Conservation (phyloP, 73 alveolate species). For the Tetrahymena borealis region DNA sequence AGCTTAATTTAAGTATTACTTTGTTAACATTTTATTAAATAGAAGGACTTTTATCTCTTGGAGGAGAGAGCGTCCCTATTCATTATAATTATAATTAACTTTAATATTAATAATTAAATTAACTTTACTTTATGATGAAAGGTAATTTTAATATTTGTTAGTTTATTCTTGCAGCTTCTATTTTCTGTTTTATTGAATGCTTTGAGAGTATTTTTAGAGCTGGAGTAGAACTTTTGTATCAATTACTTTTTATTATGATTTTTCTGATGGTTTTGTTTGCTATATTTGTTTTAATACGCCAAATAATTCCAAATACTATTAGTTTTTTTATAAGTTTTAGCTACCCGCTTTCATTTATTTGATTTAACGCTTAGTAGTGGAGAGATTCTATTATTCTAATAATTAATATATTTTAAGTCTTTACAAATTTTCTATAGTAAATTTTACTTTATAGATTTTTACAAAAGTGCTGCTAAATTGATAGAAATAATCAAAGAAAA, state of each 20-base stretch:
- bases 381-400: no score
- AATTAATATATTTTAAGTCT: no score
- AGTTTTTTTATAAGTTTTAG: no score
- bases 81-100: not conserved
- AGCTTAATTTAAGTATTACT: not conserved
- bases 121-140: not conserved
- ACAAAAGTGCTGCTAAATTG: no score
- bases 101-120: no score
- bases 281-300: not conserved
- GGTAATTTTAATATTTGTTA: not conserved
- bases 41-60: not conserved
- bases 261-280: not conserved
- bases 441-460: no score
- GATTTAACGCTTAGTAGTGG: no score
- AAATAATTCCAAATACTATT: not conserved
- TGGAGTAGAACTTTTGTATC: not conserved
- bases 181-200: not conserved
- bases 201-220: not conserved
- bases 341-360: no score
- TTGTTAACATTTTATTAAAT: not conserved
- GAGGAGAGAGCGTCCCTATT: not conserved
- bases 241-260: not conserved
- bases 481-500: no score
- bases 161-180: not conserved
- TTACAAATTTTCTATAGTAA: no score